These are phyloP conservation scores for Botrytis paeoniae DNA, from an alignment of 2,329 filamentous ascomycete genomes.

Conservation along the genomic window DNA sequence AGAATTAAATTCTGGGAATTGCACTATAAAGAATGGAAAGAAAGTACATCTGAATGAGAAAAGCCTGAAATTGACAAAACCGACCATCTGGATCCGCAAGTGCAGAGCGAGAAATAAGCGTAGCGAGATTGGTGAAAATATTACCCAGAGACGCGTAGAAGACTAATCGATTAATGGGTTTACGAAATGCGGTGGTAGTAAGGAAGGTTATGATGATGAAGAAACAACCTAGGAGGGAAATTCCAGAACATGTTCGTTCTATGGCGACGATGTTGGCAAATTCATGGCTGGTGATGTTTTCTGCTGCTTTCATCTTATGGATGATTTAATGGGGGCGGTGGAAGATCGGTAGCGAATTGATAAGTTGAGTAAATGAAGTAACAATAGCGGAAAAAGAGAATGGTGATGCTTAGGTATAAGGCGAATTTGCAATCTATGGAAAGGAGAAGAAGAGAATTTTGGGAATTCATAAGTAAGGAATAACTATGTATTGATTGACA, in stretches of 20 bases:
- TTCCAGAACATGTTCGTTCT: conserved; percentile 42
- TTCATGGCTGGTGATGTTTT: background rate
- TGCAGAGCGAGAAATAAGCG: conserved; percentile 42
- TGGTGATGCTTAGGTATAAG: background rate
- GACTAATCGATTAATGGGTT: conserved; percentile 57
- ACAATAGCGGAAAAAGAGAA: background rate
- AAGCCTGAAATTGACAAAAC: conserved; percentile 68
- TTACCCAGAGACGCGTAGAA: conserved; percentile 59
- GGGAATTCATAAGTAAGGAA: background rate
- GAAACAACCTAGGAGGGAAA: conserved; percentile 50
- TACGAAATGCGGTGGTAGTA: conserved; percentile 48
- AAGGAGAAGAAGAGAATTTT: background rate
- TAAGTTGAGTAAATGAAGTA: background rate
- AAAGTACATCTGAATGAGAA: conserved; percentile 74
- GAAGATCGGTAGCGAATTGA: background rate
- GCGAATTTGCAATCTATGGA: background rate
- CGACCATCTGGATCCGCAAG: conserved; percentile 25
- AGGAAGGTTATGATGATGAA: conserved; percentile 54
- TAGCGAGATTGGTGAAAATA: conserved; percentile 52
- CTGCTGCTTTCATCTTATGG: background rate
- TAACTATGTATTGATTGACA: background rate
- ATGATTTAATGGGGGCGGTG: fast-evolving
- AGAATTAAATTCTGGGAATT: background rate
- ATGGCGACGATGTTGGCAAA: background rate
- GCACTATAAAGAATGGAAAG: background rate